Conservation (phyloP, 805 yeast species). For the Metschnikowia picachoensis region DNA sequence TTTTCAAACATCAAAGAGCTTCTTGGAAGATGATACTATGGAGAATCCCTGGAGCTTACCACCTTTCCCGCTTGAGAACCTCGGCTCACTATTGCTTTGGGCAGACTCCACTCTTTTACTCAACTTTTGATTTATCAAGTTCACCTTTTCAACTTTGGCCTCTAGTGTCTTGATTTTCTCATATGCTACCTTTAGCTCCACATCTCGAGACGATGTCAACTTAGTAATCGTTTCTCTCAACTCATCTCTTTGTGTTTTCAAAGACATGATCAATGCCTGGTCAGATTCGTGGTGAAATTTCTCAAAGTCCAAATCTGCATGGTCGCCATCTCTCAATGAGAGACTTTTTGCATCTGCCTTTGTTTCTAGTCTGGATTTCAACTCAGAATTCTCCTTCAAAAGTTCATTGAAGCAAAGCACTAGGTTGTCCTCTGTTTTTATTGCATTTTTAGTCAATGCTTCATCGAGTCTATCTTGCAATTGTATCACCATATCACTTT, state of each 20-base stretch:
- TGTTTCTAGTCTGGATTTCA: constrained; percentile 23
- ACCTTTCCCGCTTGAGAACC: constrained; percentile 19
- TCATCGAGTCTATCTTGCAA: constrained; percentile 45
- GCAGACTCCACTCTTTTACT: constrained; percentile 22
- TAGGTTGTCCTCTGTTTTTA: constrained; percentile 32
- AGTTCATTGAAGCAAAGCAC: constrained; percentile 38
- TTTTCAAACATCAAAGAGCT: constrained; percentile 14
- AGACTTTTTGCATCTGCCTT: background rate
- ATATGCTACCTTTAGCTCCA: constrained; percentile 32
- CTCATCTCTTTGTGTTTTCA: constrained; percentile 36
- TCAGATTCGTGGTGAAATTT: constrained; percentile 11
- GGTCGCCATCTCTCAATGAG: background rate
- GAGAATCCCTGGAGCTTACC: constrained; percentile 40
- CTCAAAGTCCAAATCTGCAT: constrained; percentile 5
- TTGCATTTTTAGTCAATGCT: constrained; percentile 19
- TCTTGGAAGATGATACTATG: constrained; percentile 33
- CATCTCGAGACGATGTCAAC: constrained; percentile 32
- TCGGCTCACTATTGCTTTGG: background rate
- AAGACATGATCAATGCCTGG: constrained; percentile 14
- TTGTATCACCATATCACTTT: constrained; percentile 47
- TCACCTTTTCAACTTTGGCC: constrained; percentile 27
- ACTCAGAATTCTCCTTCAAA: constrained; percentile 37
- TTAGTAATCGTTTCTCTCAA: constrained; percentile 38
- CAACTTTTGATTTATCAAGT: constrained; percentile 31
- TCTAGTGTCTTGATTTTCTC: constrained; percentile 35